Evolutionary conservation across 2,329 filamentous ascomycete genomes (phyloP), one percentile per base, ranked within the genome.

Genomic region (Ramularia endophylla): DNA sequence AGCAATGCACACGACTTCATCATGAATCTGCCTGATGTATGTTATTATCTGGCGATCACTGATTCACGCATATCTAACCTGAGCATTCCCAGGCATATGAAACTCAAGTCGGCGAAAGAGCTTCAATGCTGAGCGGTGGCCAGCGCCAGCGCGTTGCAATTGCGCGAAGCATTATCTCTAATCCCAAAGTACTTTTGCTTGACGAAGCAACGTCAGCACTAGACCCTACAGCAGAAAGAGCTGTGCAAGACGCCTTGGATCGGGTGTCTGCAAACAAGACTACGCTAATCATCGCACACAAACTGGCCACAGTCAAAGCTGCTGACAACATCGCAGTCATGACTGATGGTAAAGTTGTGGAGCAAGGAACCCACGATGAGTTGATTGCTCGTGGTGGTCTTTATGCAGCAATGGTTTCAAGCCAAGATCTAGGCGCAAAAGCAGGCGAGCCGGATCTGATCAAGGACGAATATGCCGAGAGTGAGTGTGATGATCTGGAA

Each of bases 321-420:
- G 68, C 68, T 4, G 65, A 71, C 49, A 67, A 66, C 32, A 71
- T 72, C 18, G 61, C 64, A 3, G 69, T 73, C 9, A 65, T 72
- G 55, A 48, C 59, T 12, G 55, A 64, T 17, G 70, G 70, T 2
- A 50, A 49, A 11, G 57, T 72, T 8, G 51, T 69, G 5, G 70
- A 73, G 48, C 62, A 69, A 55, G 70, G 70, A 1, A 65, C 55
- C 3, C 69, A 71, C 44, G 43, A 54, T 5, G 53, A 64, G 9
- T 52, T 73, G 3, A 50, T 72, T 22, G 56, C 55, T 4, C 48
- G 45, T 20, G 54, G 63, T 20, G 68, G 67, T 2, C 46, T 57
- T 1, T 72, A 71, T 45, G 61, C 65, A 2, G 55, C 56, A 2
- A 57, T 73, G 25, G 71, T 76, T 3, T 59, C 58, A 16, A 66